Evolutionary conservation across 1,139 yeast species (phyloP).

Genomic region (Suhomyces kunorum): DNA sequence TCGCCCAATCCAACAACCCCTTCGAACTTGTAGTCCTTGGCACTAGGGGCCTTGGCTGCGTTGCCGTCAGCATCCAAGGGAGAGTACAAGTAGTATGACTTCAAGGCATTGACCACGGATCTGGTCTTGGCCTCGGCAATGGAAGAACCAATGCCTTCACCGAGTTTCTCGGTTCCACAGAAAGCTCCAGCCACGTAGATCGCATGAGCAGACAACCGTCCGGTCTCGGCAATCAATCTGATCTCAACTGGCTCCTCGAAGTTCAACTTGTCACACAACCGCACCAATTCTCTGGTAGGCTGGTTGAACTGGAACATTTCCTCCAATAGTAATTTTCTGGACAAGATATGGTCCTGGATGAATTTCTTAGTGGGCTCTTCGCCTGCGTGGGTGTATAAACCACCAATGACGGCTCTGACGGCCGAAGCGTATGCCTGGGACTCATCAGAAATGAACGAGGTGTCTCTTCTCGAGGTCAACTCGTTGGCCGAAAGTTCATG

Average conservation of each 20-base stretch:
- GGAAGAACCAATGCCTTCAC: slow-evolving; percentile 96
- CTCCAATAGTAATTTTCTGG: slow-evolving; percentile 73
- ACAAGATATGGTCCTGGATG: slow-evolving; percentile 69
- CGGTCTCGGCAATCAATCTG: slow-evolving; percentile 88
- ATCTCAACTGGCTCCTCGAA: slow-evolving; percentile 70
- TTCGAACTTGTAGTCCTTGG: slow-evolving; percentile 44
- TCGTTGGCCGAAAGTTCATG: slow-evolving; percentile 46
- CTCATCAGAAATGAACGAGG: slow-evolving; percentile 31
- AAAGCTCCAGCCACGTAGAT: slow-evolving; percentile 91
- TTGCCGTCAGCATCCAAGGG: slow-evolving; percentile 57
- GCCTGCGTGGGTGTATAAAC: slow-evolving; percentile 66
- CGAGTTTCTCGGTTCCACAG: slow-evolving; percentile 77
- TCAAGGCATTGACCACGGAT: slow-evolving; percentile 87
- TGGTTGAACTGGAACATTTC: slow-evolving; percentile 77
- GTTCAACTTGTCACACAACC: slow-evolving; percentile 77
- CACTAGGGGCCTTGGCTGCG: slow-evolving; percentile 60
- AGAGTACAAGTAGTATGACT: slow-evolving; percentile 87
- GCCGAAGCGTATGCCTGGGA: slow-evolving; percentile 53
- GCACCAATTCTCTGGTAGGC: slow-evolving; percentile 83
- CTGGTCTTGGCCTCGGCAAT: slow-evolving; percentile 89
- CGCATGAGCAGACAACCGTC: slow-evolving; percentile 82
- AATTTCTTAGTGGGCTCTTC: slow-evolving; percentile 62
- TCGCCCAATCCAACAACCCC: slow-evolving; percentile 58
- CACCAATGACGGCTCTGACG: slow-evolving; percentile 73
- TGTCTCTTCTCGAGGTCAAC: slow-evolving; percentile 17